These are phyloP conservation scores for Cladobotryum mycophilum DNA, from an alignment of 2,329 filamentous ascomycete species.

Conservation along the genomic window DNA sequence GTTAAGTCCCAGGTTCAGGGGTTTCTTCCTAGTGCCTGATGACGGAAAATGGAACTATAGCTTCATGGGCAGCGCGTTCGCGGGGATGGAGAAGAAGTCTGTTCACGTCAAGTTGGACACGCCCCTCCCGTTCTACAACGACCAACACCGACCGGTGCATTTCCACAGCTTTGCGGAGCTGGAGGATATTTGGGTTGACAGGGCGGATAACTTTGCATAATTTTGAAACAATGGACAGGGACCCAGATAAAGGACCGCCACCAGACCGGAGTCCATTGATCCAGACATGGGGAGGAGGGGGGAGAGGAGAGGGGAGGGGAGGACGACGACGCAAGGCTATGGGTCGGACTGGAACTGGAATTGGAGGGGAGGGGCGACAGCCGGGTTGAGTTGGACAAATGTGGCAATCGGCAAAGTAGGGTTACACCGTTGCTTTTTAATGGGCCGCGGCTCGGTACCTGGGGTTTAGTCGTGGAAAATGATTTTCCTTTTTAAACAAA, in stretches of 20 bases:
- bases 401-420: too few relatives aligned
- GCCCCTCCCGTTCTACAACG: conserved; percentile 83
- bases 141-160: conserved; percentile 84
- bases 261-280: too few relatives aligned
- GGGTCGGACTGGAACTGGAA: too few relatives aligned
- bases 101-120: conserved; percentile 93
- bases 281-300: not conserved
- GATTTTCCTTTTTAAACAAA: too few relatives aligned
- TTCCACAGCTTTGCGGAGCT: conserved; percentile 97
- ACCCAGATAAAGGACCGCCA: too few relatives aligned
- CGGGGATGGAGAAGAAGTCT: conserved; percentile 80
- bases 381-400: too few relatives aligned
- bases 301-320: not conserved
- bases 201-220: conserved; percentile 88
- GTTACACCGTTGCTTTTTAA: not conserved
- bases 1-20: conserved; percentile 86
- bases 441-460: not conserved
- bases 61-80: conserved; percentile 90
- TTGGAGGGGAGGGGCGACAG: too few relatives aligned
- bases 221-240: not conserved
- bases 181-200: conserved; percentile 94
- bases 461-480: not conserved
- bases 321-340: too few relatives aligned
- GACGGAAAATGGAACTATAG: conserved; percentile 93
- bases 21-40: conserved; percentile 94